These are phyloP conservation scores for Ceratocystis diversiconidia DNA, from an alignment of 2,329 filamentous ascomycete genomes.

Conservation along the genomic window DNA sequence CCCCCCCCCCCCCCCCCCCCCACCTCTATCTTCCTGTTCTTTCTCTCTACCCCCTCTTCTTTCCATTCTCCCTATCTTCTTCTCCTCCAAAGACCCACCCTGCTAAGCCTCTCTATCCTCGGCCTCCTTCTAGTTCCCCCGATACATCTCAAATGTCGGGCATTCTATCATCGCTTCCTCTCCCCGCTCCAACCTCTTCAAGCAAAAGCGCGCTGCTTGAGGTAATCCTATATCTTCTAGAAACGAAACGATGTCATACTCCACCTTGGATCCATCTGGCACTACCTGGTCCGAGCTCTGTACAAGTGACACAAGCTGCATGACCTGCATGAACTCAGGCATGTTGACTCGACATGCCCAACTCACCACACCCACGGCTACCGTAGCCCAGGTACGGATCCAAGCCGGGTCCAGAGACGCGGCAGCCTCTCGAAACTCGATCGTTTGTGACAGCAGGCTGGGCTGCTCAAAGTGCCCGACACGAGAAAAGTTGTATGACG, in stretches of 20 bases:
- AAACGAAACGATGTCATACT: constrained; percentile 28
- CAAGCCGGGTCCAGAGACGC: constrained; percentile 26
- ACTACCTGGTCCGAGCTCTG: constrained; percentile 18
- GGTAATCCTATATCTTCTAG: constrained; percentile 26
- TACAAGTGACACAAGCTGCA: constrained; percentile 20
- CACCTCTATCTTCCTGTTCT: not conserved
- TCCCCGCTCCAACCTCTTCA: constrained; percentile 3
- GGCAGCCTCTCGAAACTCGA: constrained; percentile 29
- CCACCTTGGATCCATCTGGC: constrained; percentile 16
- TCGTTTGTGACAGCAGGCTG: constrained; percentile 17
- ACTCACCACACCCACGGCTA: constrained; percentile 25
- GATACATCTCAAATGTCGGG: not conserved
- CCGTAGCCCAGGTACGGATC: constrained; percentile 25
- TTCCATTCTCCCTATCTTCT: too few species aligned
- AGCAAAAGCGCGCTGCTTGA: constrained; percentile 21
- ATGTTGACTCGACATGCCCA: constrained; percentile 23
- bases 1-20: not conserved
- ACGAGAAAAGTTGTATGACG: constrained; percentile 10
- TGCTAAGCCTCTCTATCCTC: not conserved
- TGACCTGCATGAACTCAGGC: constrained; percentile 23
- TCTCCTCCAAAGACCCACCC: too few species aligned
- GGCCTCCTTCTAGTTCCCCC: not conserved
- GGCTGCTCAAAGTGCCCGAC: not conserved
- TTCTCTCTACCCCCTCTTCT: not conserved
- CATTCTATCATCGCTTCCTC: not conserved